Evolutionary conservation across 1,139 yeast species (phyloP), one percentile per base, ranked within the genome.

Genomic region (Debaryomyces sp.): DNA sequence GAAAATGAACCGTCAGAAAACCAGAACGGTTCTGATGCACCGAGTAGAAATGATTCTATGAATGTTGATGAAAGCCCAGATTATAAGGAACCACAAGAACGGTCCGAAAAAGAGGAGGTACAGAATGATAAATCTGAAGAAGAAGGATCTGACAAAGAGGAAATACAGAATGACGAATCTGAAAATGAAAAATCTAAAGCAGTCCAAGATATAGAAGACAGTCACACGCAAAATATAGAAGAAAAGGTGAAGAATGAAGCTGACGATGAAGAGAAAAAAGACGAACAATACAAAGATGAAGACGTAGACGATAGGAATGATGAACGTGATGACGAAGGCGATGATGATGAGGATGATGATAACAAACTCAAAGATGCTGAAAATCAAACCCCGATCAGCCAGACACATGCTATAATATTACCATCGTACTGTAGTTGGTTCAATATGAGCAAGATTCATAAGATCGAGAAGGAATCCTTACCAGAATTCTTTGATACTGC

Each of bases 361-460:
- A 52, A 45, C 22, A 45, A 54, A 36, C 54, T 54, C 44, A 50
- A 56, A 36, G 54, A 52, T 24, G 59, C 54, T 10, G 59, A 59
- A 26, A 60, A 53, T 17, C 58, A 52, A 30, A 53, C 51, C 5
- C 40, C 33, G 13, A 53, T 66, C 44, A 66, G 75, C 50, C 99
- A 94, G 70, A 84, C 96, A 0, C 97, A 94, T 63, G 81, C 90
- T 10, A 87, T 94, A 48, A 84, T 94, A n/a, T 80, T 94, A 29
- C 99, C 99, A 3, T 91, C 97, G 2, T 94, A 92, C 64, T 81
- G 97, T 3, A 75, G 87, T 37, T 94, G 99, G 99, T 94, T 94
- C 64, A 78, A 85, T 53, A 77, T 90, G 80, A 77, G 77, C 45
- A 82, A 80, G 51, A 82, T 92, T 45, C 89, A 90, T 66, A 67